Percentiles rank a stretch among this genome's conserved stretches.
Conservation (phyloP, 768 basidiomycete genomes). For the Zangia roseola region DNA sequence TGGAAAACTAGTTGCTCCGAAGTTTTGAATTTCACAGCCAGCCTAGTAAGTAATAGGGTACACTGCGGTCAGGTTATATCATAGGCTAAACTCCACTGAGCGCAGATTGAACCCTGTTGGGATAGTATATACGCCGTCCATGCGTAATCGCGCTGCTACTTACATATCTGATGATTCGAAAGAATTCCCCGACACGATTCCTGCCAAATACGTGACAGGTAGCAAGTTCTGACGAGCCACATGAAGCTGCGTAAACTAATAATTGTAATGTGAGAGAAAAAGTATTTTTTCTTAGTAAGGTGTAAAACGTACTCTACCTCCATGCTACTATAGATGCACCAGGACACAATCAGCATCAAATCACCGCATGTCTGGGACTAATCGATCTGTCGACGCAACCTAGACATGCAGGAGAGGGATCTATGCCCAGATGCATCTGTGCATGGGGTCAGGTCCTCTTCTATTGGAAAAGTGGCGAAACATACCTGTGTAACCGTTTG, state of each 20-base stretch:
- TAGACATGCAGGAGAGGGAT: constrained; percentile 36
- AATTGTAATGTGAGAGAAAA: constrained; percentile 9
- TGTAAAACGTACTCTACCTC: constrained; percentile 33
- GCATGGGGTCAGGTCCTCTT: constrained; percentile 20
- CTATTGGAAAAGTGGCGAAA: constrained; percentile 18
- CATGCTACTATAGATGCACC: constrained; percentile 28
- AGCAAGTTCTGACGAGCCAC: constrained; percentile 33
- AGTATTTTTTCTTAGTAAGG: constrained; percentile 4
- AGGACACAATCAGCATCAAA: constrained; percentile 28
- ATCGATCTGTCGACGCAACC: constrained; percentile 23
- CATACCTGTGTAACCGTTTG: constrained; percentile 35
- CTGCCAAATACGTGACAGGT: constrained; percentile 27
- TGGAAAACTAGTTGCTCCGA: constrained; percentile 33
- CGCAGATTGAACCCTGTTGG: constrained; percentile 29
- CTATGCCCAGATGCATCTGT: constrained; percentile 23
- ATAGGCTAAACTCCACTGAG: constrained; percentile 9
- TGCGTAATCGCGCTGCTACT: constrained; percentile 9
- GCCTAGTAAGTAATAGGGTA: constrained; percentile 21
- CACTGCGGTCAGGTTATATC: constrained; percentile 10
- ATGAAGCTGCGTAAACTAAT: constrained; percentile 23
- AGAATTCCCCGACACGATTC: constrained; percentile 22
- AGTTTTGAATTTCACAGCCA: constrained; percentile 39
- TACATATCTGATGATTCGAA: constrained; percentile 33
- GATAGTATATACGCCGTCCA: neutral
- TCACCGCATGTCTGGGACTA: constrained; percentile 29